phyloP scores from a whole-genome alignment of 768 basidiomycete genomes.

The Leccinum pellstonianum region DNA sequence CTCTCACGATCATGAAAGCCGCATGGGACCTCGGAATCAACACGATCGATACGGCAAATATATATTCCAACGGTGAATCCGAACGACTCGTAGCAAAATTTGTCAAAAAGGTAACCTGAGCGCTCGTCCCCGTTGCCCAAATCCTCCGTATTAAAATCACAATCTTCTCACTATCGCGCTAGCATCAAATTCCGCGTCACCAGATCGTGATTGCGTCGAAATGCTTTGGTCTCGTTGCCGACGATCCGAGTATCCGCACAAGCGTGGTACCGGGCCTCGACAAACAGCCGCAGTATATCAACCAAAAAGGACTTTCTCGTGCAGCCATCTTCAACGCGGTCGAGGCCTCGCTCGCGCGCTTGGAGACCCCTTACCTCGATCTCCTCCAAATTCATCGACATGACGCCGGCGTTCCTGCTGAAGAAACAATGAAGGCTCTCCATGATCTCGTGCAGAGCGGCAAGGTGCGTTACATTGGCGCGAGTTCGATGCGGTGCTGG shows the following conservation, averaged over 20 bases:
- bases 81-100: constrained; percentile 37
- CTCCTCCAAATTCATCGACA: constrained; percentile 47
- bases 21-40: constrained; percentile 41
- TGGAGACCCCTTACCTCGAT: constrained; percentile 39
- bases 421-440: constrained; percentile 51
- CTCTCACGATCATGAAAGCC: constrained; percentile 34
- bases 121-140: not conserved
- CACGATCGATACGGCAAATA: constrained; percentile 38
- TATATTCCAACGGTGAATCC: constrained; percentile 30
- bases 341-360: constrained; percentile 37
- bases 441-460: constrained; percentile 51
- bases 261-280: not conserved
- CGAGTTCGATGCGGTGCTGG: constrained; percentile 46
- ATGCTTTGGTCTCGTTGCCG: constrained; percentile 18
- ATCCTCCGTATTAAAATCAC: not conserved
- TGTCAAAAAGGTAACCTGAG: constrained; percentile 30
- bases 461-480: constrained; percentile 50
- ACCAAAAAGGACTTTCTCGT: constrained; percentile 37
- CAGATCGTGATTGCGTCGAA: constrained; percentile 35
- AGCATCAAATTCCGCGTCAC: constrained; percentile 35
- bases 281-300: constrained; percentile 23
- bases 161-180: not conserved
- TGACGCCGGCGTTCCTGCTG: constrained; percentile 36
- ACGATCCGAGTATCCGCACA: constrained; percentile 1
- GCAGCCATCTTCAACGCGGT: constrained; percentile 39